A percentile compares a stretch with the other conserved stretches of the same genome.
phyloP scores from a whole-genome alignment of 1,284 basidiomycete species.

The Peniophora sp. region DNA sequence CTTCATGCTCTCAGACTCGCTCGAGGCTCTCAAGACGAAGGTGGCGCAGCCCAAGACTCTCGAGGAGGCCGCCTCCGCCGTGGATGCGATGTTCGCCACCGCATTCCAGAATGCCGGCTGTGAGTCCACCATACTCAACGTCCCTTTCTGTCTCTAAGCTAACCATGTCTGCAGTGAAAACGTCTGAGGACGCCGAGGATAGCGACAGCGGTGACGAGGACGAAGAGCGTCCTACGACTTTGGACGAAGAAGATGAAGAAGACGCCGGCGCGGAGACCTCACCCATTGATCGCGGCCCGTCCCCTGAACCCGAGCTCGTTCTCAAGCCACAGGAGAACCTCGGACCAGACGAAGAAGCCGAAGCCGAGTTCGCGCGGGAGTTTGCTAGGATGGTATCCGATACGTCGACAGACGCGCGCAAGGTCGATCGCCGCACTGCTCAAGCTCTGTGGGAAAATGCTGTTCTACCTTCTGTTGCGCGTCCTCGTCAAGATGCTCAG shows the following conservation, averaged over 20 bases:
- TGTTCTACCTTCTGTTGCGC: slow-evolving; percentile 56
- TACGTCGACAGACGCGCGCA: slow-evolving; percentile 73
- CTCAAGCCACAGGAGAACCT: slow-evolving; percentile 64
- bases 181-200: slow-evolving; percentile 39
- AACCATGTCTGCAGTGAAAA: slow-evolving; percentile 18
- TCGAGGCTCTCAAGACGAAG: slow-evolving; percentile 86
- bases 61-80: slow-evolving; percentile 78
- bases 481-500: slow-evolving; percentile 50
- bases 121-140: slow-evolving; percentile 29
- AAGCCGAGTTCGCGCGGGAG: slow-evolving; percentile 92
- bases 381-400: slow-evolving; percentile 93
- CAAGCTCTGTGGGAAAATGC: slow-evolving; percentile 81
- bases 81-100: slow-evolving; percentile 81
- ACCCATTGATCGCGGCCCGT: slow-evolving; percentile 43
- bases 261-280: slow-evolving; percentile 32
- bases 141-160: slow-evolving; percentile 1
- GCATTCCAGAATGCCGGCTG: slow-evolving; percentile 54
- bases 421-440: slow-evolving; percentile 78
- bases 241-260: slow-evolving; percentile 49
- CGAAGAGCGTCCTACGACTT: slow-evolving; percentile 39
- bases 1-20: slow-evolving; percentile 91
- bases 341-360: slow-evolving; percentile 80
- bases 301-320: slow-evolving; percentile 64
- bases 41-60: slow-evolving; percentile 60
- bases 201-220: slow-evolving; percentile 59